Percentiles rank a stretch among this genome's conserved stretches.
Evolutionary conservation across 1,139 yeast genomes (phyloP).

Genomic region (Blastobotrys indianensis): DNA sequence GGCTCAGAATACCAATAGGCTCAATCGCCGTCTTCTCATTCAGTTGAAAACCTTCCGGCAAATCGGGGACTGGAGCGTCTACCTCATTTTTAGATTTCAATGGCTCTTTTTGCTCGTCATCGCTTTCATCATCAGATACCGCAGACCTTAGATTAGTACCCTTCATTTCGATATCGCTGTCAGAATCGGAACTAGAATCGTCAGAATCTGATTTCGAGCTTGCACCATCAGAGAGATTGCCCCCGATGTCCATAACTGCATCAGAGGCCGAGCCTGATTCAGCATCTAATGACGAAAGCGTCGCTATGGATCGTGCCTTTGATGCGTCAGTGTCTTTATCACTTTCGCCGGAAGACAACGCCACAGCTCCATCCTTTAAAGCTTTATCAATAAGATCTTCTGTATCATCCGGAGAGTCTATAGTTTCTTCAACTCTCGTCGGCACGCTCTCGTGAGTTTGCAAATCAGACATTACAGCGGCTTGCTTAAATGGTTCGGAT

Average conservation of each 20-base stretch:
- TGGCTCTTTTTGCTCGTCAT: conserved; percentile 40
- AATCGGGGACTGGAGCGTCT: conserved; percentile 60
- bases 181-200: conserved; percentile 19
- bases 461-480: too few species aligned
- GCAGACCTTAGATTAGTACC: conserved; percentile 8
- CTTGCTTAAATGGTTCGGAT: too few species aligned
- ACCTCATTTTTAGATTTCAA: conserved; percentile 75
- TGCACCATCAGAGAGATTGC: background rate
- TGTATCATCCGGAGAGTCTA: background rate
- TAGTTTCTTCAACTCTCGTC: too few species aligned
- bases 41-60: conserved; percentile 64
- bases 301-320: conserved; percentile 6
- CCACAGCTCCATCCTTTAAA: conserved; percentile 19
- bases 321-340: conserved; percentile 10
- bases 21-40: conserved; percentile 61
- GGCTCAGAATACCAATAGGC: conserved; percentile 63
- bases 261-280: conserved; percentile 15
- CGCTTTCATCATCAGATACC: background rate
- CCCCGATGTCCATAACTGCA: background rate
- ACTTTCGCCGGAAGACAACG: conserved; percentile 26
- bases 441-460: too few species aligned
- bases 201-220: background rate
- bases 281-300: conserved; percentile 12
- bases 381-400: conserved; percentile 21
- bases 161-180: conserved; percentile 18